These are phyloP conservation scores for Paspalum vaginatum DNA, from an alignment of 176 grass and related monocot genomes.

Conservation along the genomic window DNA sequence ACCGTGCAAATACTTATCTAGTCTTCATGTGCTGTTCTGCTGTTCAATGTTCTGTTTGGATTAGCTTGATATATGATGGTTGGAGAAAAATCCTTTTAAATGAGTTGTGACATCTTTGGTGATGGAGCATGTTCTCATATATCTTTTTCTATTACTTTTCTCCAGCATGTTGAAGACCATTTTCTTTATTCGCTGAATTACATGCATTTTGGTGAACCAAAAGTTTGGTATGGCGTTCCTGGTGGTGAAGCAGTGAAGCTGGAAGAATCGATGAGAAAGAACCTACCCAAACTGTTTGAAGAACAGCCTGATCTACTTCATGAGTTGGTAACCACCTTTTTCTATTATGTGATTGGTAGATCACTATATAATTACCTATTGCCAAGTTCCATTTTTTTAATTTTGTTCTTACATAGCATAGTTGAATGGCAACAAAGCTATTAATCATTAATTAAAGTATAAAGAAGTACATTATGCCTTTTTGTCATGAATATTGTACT, in stretches of 20 bases:
- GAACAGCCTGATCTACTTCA: constrained; percentile 96
- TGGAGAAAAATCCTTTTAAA: background rate
- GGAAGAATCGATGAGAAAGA: constrained; percentile 88
- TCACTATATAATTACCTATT: background rate
- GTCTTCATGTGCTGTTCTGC: background rate
- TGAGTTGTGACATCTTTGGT: constrained; percentile 24
- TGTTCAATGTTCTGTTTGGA: background rate
- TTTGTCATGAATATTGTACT: constrained; percentile 6
- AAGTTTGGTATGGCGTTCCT: constrained; percentile 96
- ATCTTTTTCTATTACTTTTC: constrained; percentile 1
- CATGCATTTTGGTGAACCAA: constrained; percentile 97
- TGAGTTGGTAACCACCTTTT: constrained; percentile 70
- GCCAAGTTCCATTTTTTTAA: constrained; percentile 14
- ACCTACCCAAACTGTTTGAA: constrained; percentile 86
- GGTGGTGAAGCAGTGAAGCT: constrained; percentile 72
- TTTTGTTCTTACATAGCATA: background rate
- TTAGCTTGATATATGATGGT: constrained; percentile 9
- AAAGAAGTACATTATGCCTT: constrained; percentile 9
- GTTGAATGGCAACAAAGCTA: constrained; percentile 10
- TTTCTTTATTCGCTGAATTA: constrained; percentile 97
- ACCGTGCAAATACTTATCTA: background rate
- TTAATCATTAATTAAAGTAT: constrained; percentile 18
- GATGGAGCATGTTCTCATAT: constrained; percentile 14
- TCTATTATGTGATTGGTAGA: background rate
- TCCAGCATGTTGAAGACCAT: constrained; percentile 99